A percentile compares a stretch with the other conserved stretches of the same genome.
Conservation (phyloP, 2,329 filamentous ascomycete species). For the Ceratocystis alfenasii region DNA sequence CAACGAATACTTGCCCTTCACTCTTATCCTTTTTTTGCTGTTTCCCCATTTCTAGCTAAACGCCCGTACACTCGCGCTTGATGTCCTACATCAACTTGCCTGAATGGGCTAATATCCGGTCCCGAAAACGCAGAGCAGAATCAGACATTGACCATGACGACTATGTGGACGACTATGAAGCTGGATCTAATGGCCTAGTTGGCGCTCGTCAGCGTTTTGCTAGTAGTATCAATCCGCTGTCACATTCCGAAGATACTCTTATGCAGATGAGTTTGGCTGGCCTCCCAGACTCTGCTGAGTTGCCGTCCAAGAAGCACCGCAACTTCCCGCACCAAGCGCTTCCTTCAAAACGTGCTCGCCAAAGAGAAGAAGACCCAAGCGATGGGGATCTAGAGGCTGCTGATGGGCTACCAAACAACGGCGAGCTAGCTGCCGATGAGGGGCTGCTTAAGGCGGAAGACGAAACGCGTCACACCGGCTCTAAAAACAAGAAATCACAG, state of each 20-base stretch:
- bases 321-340: slow-evolving; percentile 37
- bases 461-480: background rate
- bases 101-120: slow-evolving; percentile 17
- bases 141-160: slow-evolving; percentile 8
- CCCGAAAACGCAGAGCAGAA: slow-evolving; percentile 16
- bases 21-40: background rate
- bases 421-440: background rate
- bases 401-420: background rate
- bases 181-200: background rate
- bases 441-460: background rate
- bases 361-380: background rate
- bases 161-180: background rate
- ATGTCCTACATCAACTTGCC: slow-evolving; percentile 18
- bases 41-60: background rate
- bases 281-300: slow-evolving; percentile 33
- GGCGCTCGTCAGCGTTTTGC: slow-evolving; percentile 16
- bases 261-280: slow-evolving; percentile 39
- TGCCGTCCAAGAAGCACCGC: slow-evolving; percentile 32
- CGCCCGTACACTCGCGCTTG: background rate
- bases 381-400: background rate
- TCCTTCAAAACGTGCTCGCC: background rate
- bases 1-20: background rate
- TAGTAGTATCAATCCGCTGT: slow-evolving; percentile 38
- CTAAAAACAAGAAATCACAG: background rate
- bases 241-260: slow-evolving; percentile 37